Evolutionary conservation across 768 basidiomycete genomes (phyloP), one percentile per base, ranked within the genome.

Genomic region (Panaeolus papilionaceus): DNA sequence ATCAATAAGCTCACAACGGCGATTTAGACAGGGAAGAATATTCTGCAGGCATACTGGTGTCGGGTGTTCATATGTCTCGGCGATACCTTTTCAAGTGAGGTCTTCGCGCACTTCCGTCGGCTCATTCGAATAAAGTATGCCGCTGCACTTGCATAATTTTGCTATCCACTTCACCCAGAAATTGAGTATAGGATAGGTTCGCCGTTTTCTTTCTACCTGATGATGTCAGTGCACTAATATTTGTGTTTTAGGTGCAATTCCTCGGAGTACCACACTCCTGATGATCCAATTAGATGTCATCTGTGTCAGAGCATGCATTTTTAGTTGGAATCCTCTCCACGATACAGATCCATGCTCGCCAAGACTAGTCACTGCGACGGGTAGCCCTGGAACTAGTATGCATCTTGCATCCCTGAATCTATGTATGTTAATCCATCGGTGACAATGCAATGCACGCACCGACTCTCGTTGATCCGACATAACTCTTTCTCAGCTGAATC

Each of bases 161-260:
- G 16, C 12, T 14, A 12, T 51, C n/a, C n/a, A 23, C 23, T 26
- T 26, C 18, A 51, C 3, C 7, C 8, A 9, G 8, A 26, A 51
- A 23, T 51, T 9, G 20, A 9, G 20, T 47, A 20, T 7, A 51
- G 10, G 28, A 20, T 7, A 51, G 10, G 54, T 58, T 58, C 54
- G 54, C 54, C 3, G 54, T 58, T 58, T 58, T 58, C 54, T 58
- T 37, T 28, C 11, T 33, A 58, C 54, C 54, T 58, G 54, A 58
- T 58, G 54, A 58, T 33, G 28, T 58, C 54, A 58, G 54, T 58
- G 9, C 26, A 33, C 28, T 58, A 58, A 58, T 12, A 16, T 3
- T 51, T 9, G 47, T 11, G 47, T 51, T 51, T 51, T 51, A 51
- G 54, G 26, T 58, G 28, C 14, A 28, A 37, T 5, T 14, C 3